Conservation (phyloP, 2,329 filamentous ascomycete genomes). For the Teratosphaeriaceae sp. region DNA sequence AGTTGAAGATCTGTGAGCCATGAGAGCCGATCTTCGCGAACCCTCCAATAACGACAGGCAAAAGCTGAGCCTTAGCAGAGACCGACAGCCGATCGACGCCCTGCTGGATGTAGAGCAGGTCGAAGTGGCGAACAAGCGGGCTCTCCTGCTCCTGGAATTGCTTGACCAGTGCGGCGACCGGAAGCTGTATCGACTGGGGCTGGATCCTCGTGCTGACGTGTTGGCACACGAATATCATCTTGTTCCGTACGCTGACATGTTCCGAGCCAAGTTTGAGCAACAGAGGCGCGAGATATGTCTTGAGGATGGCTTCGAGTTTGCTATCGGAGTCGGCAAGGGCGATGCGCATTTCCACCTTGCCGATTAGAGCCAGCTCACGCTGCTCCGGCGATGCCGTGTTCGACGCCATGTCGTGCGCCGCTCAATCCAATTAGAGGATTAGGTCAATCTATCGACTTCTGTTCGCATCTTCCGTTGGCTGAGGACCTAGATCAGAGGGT, state of each 20-base stretch:
- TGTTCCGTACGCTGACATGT: conserved; percentile 70
- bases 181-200: conserved; percentile 62
- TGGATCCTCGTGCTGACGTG: conserved; percentile 63
- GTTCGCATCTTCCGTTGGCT: too few species aligned
- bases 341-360: conserved; percentile 80
- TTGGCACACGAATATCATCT: conserved; percentile 65
- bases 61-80: conserved; percentile 60
- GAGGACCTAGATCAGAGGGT: too few species aligned
- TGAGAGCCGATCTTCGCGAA: conserved; percentile 54
- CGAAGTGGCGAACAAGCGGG: conserved; percentile 75
- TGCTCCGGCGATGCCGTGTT: conserved; percentile 42
- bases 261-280: conserved; percentile 82
- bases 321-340: conserved; percentile 75
- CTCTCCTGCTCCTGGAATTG: conserved; percentile 78
- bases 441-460: too few species aligned
- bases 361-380: conserved; percentile 73
- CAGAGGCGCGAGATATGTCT: conserved; percentile 71
- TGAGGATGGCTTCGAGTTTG: conserved; percentile 71
- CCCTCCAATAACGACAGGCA: conserved; percentile 64
- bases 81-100: conserved; percentile 59
- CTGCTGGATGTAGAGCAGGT: conserved; percentile 83
- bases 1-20: conserved; percentile 67
- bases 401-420: too few species aligned
- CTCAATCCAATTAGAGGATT: too few species aligned
- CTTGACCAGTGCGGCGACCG: conserved; percentile 74